Conservation (phyloP, 1,139 yeast species). For the Lizanozyma gosingica region DNA sequence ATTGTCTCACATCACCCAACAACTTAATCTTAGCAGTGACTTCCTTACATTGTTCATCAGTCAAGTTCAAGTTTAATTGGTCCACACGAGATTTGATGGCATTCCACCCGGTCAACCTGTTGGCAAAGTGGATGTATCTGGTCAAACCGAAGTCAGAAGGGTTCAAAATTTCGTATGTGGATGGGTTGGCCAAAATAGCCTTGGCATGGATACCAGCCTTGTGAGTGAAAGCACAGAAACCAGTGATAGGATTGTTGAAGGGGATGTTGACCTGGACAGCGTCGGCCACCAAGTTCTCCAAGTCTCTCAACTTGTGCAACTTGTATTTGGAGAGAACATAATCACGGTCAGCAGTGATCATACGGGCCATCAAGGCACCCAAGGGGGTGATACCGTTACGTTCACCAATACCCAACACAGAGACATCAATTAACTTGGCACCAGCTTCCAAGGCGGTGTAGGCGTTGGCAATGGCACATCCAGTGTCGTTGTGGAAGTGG, state of each 20-base stretch:
- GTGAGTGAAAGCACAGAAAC: conserved; percentile 98
- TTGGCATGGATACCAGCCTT: conserved; percentile 99
- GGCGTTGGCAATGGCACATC: conserved; percentile 98
- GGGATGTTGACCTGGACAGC: conserved; percentile 97
- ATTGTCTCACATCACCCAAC: conserved; percentile 90
- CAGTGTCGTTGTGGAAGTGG: conserved; percentile 98
- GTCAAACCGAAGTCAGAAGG: conserved; percentile 94
- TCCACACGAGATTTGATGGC: conserved; percentile 98
- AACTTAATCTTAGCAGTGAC: conserved; percentile 88
- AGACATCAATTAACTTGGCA: conserved; percentile 88
- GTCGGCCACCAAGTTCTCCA: conserved; percentile 93
- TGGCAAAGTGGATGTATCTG: conserved; percentile 94
- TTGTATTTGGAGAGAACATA: conserved; percentile 93
- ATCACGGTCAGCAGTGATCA: conserved; percentile 98
- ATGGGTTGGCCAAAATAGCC: conserved; percentile 96
- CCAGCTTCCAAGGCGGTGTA: conserved; percentile 98
- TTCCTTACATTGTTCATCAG: conserved; percentile 92
- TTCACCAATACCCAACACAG: conserved; percentile 97
- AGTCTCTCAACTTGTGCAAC: conserved; percentile 89
- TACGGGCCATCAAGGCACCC: conserved; percentile 97
- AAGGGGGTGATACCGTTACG: conserved; percentile 97
- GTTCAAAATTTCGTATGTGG: conserved; percentile 91
- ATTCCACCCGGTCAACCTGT: conserved; percentile 97
- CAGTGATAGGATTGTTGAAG: conserved; percentile 97
- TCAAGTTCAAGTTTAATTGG: conserved; percentile 81